Base-by-base conservation (phyloP, 2,329 filamentous ascomycete species). In the Eutypa lata region DNA sequence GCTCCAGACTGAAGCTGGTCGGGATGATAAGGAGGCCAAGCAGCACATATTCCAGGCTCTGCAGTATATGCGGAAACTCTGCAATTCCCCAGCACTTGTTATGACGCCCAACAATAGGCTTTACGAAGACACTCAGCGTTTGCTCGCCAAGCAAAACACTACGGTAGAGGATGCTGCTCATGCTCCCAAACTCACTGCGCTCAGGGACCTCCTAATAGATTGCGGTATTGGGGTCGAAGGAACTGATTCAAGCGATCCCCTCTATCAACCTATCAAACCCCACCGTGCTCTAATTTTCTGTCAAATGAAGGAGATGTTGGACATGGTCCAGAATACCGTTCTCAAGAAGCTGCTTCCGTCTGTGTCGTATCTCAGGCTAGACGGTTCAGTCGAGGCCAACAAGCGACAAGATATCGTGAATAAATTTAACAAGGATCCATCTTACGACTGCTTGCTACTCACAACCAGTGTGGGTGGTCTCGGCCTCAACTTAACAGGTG, bases 251-350 rank as follows among this genome's bases (percentile, higher is more conserved):
- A 82, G 76, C 49, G 82, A 85, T 54, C 81, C 82, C 2, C 73
- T 85, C 16, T 85, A 85, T 64, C 81, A 90, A 69, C 95, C 92
- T 40, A 95, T 99, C 69, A 96, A 94, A 56, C 94, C 93, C 28
- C 94, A 99, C 68, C 90, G 94, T 44, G 95, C 94, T 0, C 83
- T 99, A 26, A 89, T 99, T 61, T 99, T 99, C 79, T 99, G 94
- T 65, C 94, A 99, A 70, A 97, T 99, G 91, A 99, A 99, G 74
- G 94, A 99, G 71, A 99, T 99, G 95, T 81, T 99, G 22, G 94
- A 99, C 71, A 97, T 99, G 84, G 95, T 99, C 2, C 92, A 97
- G 68, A 91, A 89, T 63, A 92, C 93, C 53, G 94, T 99, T 1
- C 76, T 99, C 38, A 91, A 90, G 70, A 88, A 89, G 65, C 81